Evolutionary conservation across 352 stramenopile species (phyloP), one percentile per base, ranked within the genome.

Genomic region (Pythium periplocum): DNA sequence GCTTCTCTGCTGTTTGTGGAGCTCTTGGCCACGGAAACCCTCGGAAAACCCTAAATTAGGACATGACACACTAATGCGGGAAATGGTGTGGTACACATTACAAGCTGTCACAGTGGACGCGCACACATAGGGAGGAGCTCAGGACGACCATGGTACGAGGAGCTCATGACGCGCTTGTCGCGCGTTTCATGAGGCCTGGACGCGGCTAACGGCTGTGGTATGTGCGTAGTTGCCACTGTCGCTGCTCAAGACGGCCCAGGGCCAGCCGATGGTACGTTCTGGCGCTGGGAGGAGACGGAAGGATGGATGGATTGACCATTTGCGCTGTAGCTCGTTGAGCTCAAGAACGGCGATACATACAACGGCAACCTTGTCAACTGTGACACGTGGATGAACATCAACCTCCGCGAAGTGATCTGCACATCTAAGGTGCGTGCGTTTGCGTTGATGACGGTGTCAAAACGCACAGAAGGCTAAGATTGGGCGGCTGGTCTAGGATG

Each of bases 351-450:
- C 46, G 96, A 98, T 58, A 98, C 92, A 48, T 99, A 99, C 87
- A 98, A 98, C 66, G 96, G 97, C 32, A 86, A 96, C 49, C 79
- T 99, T 40, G 90, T 98, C 32, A 98, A 94, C 64, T 98, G 96
- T 52, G 97, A 99, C 71, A 96, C 91, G 9, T 99, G 93, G 86
- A 99, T 99, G 97, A 99, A 99, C 71, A 93, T 99, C 59, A 99
- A 98, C 65, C 71, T 99, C 35, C 81, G 86, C 11, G 96, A 99
- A 66, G 96, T 99, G n/a, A 99, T 99, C 69, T 98, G 96, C 61
- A 99, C 97, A 17, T 98, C 91, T 36, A 94, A 95, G 69, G 88
- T 95, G 32, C 2, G 46, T 11, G 35, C 1, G 30, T 1, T 35
- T 10, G 10, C 35, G 4, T 11, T 35, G 11, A 33, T 56, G 26